These are phyloP conservation scores for Nemania sp. DNA, from an alignment of 2,329 filamentous ascomycete genomes.

Conservation along the genomic window DNA sequence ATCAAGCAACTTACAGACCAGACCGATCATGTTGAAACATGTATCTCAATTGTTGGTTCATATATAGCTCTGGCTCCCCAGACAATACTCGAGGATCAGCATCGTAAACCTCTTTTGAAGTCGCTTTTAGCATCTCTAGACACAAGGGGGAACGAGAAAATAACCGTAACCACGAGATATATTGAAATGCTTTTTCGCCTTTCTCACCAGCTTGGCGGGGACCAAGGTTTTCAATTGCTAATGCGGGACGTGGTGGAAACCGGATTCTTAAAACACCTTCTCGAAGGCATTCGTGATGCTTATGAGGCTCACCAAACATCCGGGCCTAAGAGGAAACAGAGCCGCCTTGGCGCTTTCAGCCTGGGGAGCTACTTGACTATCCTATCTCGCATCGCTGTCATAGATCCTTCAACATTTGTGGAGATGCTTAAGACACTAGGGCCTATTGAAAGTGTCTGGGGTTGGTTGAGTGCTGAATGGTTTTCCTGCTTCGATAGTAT, in stretches of 20 bases:
- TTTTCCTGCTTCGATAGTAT: constrained; percentile 77
- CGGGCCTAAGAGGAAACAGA: constrained; percentile 78
- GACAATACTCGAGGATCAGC: constrained; percentile 70
- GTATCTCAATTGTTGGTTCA: constrained; percentile 74
- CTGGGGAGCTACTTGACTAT: constrained; percentile 89
- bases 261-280: constrained; percentile 71
- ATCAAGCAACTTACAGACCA: constrained; percentile 76
- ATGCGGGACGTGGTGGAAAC: constrained; percentile 73
- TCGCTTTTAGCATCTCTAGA: constrained; percentile 64
- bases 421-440: constrained; percentile 64
- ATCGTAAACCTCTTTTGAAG: constrained; percentile 62
- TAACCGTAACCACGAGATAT: constrained; percentile 68
- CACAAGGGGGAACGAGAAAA: constrained; percentile 67
- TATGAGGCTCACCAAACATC: constrained; percentile 83
- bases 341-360: constrained; percentile 77
- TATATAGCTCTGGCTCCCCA: constrained; percentile 78
- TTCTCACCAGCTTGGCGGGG: constrained; percentile 71
- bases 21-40: constrained; percentile 70
- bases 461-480: constrained; percentile 72
- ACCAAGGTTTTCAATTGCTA: constrained; percentile 71
- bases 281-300: constrained; percentile 74
- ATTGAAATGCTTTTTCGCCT: constrained; percentile 74
- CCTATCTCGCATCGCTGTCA: constrained; percentile 80
- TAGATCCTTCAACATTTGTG: constrained; percentile 76
- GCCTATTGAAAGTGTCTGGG: constrained; percentile 65